Conservation (phyloP, 2,329 filamentous ascomycete genomes). For the Tolypocladium sp. region DNA sequence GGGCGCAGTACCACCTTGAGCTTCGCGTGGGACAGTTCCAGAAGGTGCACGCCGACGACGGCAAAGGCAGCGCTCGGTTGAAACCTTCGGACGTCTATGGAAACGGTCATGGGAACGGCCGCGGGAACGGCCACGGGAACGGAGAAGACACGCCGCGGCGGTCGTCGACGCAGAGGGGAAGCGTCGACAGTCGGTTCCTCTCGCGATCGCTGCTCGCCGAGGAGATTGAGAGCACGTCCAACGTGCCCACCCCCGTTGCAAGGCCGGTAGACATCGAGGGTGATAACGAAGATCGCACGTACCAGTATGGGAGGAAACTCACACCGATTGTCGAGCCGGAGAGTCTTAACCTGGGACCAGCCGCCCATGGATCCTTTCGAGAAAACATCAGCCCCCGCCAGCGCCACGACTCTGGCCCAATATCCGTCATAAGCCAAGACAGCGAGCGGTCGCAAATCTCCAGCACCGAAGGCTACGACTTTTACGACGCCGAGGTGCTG, state of each 20-base stretch:
- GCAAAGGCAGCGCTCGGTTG: conserved; percentile 14
- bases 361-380: conserved; percentile 26
- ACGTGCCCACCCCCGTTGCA: conserved; percentile 50
- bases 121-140: conserved; percentile 4
- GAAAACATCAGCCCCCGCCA: conserved; percentile 24
- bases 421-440: conserved; percentile 39
- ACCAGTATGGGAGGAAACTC: conserved; percentile 27
- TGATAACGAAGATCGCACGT: conserved; percentile 15
- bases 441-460: conserved; percentile 38
- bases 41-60: conserved; percentile 20
- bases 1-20: conserved; percentile 50
- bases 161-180: conserved; percentile 14
- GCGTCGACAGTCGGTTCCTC: conserved; percentile 21
- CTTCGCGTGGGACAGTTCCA: conserved; percentile 32
- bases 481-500: conserved; percentile 51
- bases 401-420: conserved; percentile 39
- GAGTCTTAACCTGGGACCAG: conserved; percentile 40
- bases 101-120: conserved; percentile 11
- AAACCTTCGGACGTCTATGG: conserved; percentile 16
- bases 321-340: conserved; percentile 41
- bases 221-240: conserved; percentile 54
- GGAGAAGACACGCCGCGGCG: conserved; percentile 29
- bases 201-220: conserved; percentile 40
- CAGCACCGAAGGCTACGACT: conserved; percentile 55
- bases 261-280: conserved; percentile 35